Percentiles rank a stretch among this genome's conserved stretches.
Evolutionary conservation across 2,329 filamentous ascomycete genomes (phyloP).

Genomic region (Alternaria ethzedia): DNA sequence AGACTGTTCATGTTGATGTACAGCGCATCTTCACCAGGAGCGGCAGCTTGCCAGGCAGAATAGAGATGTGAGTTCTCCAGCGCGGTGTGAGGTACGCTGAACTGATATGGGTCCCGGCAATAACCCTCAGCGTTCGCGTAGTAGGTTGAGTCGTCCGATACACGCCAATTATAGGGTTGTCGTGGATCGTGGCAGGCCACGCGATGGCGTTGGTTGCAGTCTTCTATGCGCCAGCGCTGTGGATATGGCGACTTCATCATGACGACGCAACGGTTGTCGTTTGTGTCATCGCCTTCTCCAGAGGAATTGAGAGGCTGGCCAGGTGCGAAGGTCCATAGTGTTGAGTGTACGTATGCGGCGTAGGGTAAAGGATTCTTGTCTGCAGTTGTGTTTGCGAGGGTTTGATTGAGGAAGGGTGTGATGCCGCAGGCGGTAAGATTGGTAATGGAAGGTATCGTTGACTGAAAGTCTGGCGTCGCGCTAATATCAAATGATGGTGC

Average conservation of each 20-base stretch:
- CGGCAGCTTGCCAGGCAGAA: slow-evolving; percentile 28
- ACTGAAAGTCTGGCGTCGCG: slow-evolving; percentile 30
- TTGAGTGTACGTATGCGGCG: slow-evolving; percentile 56
- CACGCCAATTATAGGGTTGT: slow-evolving; percentile 64
- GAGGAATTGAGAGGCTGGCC: slow-evolving; percentile 61
- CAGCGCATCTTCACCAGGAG: slow-evolving; percentile 37
- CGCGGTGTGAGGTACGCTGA: slow-evolving; percentile 65
- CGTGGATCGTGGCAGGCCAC: slow-evolving; percentile 63
- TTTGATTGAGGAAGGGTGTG: slow-evolving; percentile 64
- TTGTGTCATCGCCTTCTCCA: slow-evolving; percentile 24
- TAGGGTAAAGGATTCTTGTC: slow-evolving; percentile 57
- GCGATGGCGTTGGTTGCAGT: slow-evolving; percentile 60
- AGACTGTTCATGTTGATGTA: slow-evolving; percentile 69
- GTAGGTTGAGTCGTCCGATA: slow-evolving; percentile 53
- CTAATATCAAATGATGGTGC: slow-evolving; percentile 23
- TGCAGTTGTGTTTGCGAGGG: slow-evolving; percentile 60
- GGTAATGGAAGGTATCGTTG: slow-evolving; percentile 34
- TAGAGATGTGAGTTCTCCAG: slow-evolving; percentile 68
- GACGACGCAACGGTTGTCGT: slow-evolving; percentile 60
- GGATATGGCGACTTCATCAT: slow-evolving; percentile 53
- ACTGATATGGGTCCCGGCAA: slow-evolving; percentile 59
- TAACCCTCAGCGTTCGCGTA: slow-evolving; percentile 53
- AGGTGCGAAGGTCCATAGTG: slow-evolving; percentile 67
- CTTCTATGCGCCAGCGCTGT: slow-evolving; percentile 64
- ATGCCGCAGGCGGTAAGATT: slow-evolving; percentile 65